A percentile compares a stretch with the other conserved stretches of the same genome.
These are phyloP conservation scores for Agroathelia rolfsii DNA, from an alignment of 1,284 basidiomycete genomes.

Conservation along the genomic window DNA sequence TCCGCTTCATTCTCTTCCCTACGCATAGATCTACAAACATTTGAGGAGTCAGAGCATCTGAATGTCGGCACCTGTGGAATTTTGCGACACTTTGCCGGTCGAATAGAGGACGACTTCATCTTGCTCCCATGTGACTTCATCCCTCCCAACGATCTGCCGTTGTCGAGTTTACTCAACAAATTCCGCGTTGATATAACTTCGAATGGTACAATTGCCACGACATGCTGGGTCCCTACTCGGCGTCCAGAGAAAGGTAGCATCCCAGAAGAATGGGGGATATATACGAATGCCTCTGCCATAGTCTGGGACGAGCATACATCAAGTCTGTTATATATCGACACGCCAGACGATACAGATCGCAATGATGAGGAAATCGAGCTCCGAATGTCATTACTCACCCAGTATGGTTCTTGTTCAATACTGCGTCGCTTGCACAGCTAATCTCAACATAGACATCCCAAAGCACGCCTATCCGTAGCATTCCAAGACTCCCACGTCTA, in stretches of 20 bases:
- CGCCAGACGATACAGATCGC: conserved; percentile 53
- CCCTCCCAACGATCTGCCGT: conserved; percentile 61
- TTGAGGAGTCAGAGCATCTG: conserved; percentile 58
- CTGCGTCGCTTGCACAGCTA: conserved; percentile 7
- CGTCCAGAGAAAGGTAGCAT: conserved; percentile 43
- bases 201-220: conserved; percentile 63
- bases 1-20: conserved; percentile 50
- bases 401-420: conserved; percentile 26
- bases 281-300: conserved; percentile 36
- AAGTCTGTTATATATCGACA: conserved; percentile 66
- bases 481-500: conserved; percentile 87
- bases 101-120: conserved; percentile 77
- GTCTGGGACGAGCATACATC: conserved; percentile 55
- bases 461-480: conserved; percentile 56
- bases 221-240: conserved; percentile 62
- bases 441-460: conserved; percentile 53
- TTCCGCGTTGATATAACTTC: conserved; percentile 64
- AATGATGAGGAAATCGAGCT: conserved; percentile 65
- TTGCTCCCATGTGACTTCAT: conserved; percentile 89
- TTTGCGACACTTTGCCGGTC: conserved; percentile 56
- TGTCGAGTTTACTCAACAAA: conserved; percentile 68
- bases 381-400: conserved; percentile 61
- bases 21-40: conserved; percentile 64
- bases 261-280: conserved; percentile 57
- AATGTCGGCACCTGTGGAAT: conserved; percentile 61